Evolutionary conservation across 139 green algal species (phyloP).

Genomic region (Tetradesmus lagerheimii): DNA sequence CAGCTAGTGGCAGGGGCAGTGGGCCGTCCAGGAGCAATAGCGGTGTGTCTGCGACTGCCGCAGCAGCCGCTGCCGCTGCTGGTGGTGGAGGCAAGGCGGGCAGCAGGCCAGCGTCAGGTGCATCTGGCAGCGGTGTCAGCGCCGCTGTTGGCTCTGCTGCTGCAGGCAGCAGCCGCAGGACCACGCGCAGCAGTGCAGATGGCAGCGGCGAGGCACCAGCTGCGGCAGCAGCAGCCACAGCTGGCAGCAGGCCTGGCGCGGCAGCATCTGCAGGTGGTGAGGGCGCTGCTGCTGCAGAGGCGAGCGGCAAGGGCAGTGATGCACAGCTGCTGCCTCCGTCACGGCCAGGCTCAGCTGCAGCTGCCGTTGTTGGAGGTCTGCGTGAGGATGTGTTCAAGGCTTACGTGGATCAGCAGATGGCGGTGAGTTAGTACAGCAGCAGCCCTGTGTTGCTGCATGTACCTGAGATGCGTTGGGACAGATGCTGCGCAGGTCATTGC

Average conservation of each 20-base stretch:
- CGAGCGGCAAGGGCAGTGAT: not conserved
- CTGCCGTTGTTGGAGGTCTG: not conserved
- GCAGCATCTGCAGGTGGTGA: conserved; percentile 3
- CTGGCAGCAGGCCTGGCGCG: not conserved
- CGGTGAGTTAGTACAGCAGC: conserved; percentile 1
- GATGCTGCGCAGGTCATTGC: not conserved
- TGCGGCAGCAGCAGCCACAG: not conserved
- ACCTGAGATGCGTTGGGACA: not conserved
- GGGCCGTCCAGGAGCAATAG: not conserved
- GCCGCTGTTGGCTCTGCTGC: not conserved
- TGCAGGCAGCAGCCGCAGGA: conserved; percentile 4
- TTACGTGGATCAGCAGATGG: conserved; percentile 45
- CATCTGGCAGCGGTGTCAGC: not conserved
- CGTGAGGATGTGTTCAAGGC: conserved; percentile 43
- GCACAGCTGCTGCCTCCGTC: not conserved
- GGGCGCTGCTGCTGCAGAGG: not conserved
- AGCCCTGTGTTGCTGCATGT: not conserved
- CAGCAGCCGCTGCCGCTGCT: not conserved
- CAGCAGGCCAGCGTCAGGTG: not conserved
- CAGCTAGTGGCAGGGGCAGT: not conserved
- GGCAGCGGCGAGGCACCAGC: not conserved
- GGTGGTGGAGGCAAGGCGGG: not conserved
- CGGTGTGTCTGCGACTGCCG: not conserved
- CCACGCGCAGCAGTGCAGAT: not conserved
- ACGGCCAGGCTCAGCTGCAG: not conserved